Evolutionary conservation across 768 basidiomycete species (phyloP), one percentile per base, ranked within the genome.

Genomic region (Mycena sanguinolenta): DNA sequence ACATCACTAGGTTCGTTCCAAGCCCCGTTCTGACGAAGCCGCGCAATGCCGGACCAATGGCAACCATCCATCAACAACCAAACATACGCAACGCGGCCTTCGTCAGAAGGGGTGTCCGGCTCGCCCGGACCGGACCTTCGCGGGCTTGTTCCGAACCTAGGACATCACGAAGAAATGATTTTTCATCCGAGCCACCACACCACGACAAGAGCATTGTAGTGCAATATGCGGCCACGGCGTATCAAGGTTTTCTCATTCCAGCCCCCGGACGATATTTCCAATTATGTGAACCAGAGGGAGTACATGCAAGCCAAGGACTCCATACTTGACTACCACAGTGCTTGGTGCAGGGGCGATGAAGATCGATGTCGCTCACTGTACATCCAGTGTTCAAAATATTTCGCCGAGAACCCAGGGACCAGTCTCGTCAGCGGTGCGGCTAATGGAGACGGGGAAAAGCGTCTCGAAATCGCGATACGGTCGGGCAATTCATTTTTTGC

Each of bases 401-500:
- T 63, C 44, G 52, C 32, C 28, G 63, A 52, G 38, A 63, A 63
- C 14, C 63, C 63, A 12, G 52, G 52, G 38, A 28, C 63, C 63
- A 63, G 63, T 54, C 36, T 63, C 38, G 30, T 42, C 12, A 36
- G 36, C 19, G 63, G 52, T 25, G 63, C 52, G n/a, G 50, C 36
- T 25, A 36, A 63, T 42, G 63, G 63, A 2, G 63, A 63, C 14
- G 63, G 50, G 55, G 63, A 63, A 52, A 42, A 27, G 19, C 50
- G 63, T 23, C 63, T 63, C 36, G 63, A 63, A 52, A 42, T 63
- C 55, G 63, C 63, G 36, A 63, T 63, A n/a, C 54, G 63, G 63
- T 63, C 21, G 23, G 49, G 16, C 36, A 32, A 21, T 39, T 53
- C 62, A 53, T 28, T 54, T n/a, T 54, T 55, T 55, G 23, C 52